Evolutionary conservation across 768 basidiomycete genomes (phyloP).

Genomic region (Crepidotus variabilis): DNA sequence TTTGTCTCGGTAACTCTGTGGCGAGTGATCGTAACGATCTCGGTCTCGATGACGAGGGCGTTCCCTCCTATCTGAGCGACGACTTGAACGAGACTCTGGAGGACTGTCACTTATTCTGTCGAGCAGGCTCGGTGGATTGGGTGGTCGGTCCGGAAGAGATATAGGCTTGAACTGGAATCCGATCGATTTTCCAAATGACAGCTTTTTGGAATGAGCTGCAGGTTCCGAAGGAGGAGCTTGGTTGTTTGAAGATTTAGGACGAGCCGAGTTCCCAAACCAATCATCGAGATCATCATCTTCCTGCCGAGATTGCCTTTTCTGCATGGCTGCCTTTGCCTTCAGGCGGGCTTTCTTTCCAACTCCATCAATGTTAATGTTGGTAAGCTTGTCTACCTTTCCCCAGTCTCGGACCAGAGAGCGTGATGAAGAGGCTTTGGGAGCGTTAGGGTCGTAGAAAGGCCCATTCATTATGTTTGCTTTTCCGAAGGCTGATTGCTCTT

Average conservation of each 20-base stretch:
- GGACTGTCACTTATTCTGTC: constrained; percentile 24
- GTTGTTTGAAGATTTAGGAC: constrained; percentile 21
- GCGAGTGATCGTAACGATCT: background rate
- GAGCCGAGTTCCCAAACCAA: constrained; percentile 53
- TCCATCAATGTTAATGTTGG: constrained; percentile 44
- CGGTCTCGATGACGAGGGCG: constrained; percentile 9
- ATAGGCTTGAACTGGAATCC: constrained; percentile 13
- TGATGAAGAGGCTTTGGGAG: constrained; percentile 21
- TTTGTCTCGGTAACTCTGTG: background rate
- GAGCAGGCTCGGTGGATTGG: constrained; percentile 26
- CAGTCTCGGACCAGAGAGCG: constrained; percentile 38
- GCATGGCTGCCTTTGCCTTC: constrained; percentile 56
- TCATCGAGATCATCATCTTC: constrained; percentile 56
- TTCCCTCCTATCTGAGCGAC: constrained; percentile 15
- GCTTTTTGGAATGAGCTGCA: constrained; percentile 22
- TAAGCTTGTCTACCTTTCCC: constrained; percentile 33
- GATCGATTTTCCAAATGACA: constrained; percentile 32
- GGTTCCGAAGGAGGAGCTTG: background rate
- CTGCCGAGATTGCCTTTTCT: constrained; percentile 36
- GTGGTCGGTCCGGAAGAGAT: constrained; percentile 9
- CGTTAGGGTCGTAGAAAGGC: constrained; percentile 54
- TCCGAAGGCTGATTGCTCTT: constrained; percentile 68
- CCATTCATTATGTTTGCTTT: constrained; percentile 55
- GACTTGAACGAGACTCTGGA: constrained; percentile 11
- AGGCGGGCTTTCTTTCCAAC: constrained; percentile 65